Evolutionary conservation across 139 green algal species (phyloP).

Genomic region (Micractinium conductrix): DNA sequence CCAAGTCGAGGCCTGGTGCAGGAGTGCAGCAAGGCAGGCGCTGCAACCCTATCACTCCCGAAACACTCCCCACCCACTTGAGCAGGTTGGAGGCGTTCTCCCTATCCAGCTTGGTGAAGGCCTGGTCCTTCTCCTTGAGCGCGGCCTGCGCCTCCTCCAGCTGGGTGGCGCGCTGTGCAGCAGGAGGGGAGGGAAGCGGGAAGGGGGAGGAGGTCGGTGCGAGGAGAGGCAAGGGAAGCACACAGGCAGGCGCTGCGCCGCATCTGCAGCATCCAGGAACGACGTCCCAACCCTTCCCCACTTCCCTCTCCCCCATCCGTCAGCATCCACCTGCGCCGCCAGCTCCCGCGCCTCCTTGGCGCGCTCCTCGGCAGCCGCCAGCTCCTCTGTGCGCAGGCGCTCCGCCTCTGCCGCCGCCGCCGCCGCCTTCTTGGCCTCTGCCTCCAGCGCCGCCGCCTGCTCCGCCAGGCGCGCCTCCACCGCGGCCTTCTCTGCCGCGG

Average conservation of each 20-base stretch:
- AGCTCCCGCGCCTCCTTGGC: constrained; percentile 9
- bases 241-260: background rate
- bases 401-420: constrained; percentile 1
- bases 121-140: background rate
- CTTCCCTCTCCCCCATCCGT: too few relatives aligned
- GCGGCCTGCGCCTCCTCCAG: background rate
- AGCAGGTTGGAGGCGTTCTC: constrained; percentile 19
- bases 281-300: too few relatives aligned
- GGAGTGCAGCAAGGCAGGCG: background rate
- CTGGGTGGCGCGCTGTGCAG: background rate
- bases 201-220: too few relatives aligned
- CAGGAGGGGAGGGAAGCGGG: background rate
- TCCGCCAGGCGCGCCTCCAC: background rate
- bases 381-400: background rate
- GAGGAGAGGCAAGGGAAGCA: background rate
- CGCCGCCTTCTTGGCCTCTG: background rate
- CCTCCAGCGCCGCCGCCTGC: background rate
- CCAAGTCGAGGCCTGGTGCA: background rate
- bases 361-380: background rate
- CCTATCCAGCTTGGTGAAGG: constrained; percentile 21
- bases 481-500: background rate
- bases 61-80: background rate
- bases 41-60: background rate
- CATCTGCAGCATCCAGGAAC: background rate
- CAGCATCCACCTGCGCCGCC: background rate